Base-by-base conservation (phyloP, 164 flowering plant genomes). In the Piper longum region DNA sequence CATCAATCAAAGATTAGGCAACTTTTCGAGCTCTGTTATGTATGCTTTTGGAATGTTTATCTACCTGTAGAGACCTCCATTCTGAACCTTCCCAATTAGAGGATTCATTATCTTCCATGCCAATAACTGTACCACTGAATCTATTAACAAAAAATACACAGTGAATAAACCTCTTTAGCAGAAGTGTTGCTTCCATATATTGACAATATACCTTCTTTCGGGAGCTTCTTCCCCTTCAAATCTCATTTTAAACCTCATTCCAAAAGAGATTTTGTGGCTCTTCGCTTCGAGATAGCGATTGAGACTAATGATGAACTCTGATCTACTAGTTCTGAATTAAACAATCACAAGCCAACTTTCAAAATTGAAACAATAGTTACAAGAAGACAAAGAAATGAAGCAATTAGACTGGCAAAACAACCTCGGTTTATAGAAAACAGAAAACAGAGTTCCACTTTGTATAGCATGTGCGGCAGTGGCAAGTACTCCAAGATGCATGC, bases 151-250 rank as follows among this genome's bases (percentile, higher is more conserved):
- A 26, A 12, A 43, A 41, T 48, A 12, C 52, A 43, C 14, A 41
- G 41, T n/a, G 16, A 60, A 4, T 18, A 4, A 14, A 39, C n/a
- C 14, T 26, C 36, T 39, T 0, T 5, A 48, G 52, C n/a, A 16
- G 16, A 41, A 6, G 2, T 7, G 3, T 57, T 36, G 12, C 14
- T 14, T 13, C 19, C 6, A 36, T 13, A 57, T 4, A 6, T 7
- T 41, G n/a, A 14, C 4, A 40, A 36, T 7, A 17, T 78, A 92
- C 98, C 95, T 87, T 79, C 89, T 83, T 74, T 92, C 98, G 63
- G 98, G 96, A 79, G 81, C 88, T 68, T 92, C 98, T 69, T 92
- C 98, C 16, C 95, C 98, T 80, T 89, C 96, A 77, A 92, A 92
- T 75, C 80, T 83, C 98, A 92, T 92, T 77, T 83, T 89, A 67